These are phyloP conservation scores for Amanita pallidorosea DNA, from an alignment of 768 basidiomycete genomes.

Conservation along the genomic window DNA sequence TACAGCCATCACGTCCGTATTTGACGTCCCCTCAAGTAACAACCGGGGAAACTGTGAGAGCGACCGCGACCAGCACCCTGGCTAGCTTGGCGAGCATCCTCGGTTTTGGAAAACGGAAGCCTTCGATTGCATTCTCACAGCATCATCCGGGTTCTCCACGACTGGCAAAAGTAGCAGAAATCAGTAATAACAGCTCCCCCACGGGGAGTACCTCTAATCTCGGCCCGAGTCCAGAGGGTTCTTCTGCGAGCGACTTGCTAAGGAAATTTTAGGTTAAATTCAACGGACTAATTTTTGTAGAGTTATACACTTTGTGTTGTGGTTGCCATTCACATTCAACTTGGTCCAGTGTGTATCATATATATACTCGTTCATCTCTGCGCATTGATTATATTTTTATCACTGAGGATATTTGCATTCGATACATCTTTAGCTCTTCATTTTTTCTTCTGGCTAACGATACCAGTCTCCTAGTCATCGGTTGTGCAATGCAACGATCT, in stretches of 20 bases:
- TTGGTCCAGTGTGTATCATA: conserved; percentile 72
- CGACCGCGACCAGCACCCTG: conserved; percentile 40
- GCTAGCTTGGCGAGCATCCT: conserved; percentile 54
- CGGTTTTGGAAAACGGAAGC: conserved; percentile 54
- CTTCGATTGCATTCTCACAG: not conserved
- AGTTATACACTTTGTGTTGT: not conserved
- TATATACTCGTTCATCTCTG: conserved; percentile 69
- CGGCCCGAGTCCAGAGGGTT: conserved; percentile 51
- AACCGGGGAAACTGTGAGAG: conserved; percentile 16
- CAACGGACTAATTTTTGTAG: not conserved
- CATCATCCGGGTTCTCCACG: not conserved
- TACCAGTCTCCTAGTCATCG: no score
- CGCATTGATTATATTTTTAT: conserved; percentile 47
- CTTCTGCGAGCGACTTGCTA: conserved; percentile 1
- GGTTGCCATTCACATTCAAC: not conserved
- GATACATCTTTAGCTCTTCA: no score
- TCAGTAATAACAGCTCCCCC: not conserved
- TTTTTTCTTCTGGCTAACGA: no score
- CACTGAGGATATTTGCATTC: no score
- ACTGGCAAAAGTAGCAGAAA: conserved; percentile 1
- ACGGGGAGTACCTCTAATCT: conserved; percentile 32
- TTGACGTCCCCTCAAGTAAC: conserved; percentile 27
- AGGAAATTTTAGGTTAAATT: not conserved
- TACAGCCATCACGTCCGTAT: conserved; percentile 40
- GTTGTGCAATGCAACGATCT: no score